Evolutionary conservation across 352 stramenopile species (phyloP).

Genomic region (Hyaloperonospora arabidopsidis): DNA sequence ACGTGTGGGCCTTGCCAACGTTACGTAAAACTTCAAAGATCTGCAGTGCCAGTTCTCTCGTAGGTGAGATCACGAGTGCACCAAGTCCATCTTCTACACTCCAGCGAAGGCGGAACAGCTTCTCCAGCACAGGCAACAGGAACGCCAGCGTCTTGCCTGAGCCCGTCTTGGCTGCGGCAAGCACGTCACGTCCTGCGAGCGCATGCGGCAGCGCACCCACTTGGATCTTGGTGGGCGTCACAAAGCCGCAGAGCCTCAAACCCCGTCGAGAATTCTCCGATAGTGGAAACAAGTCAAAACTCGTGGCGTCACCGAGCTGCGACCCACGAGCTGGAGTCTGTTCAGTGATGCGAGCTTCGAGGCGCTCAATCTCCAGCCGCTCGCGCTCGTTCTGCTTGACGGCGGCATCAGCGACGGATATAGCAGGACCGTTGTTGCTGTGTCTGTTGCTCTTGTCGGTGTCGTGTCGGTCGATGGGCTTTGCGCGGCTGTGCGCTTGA

Average conservation of each 20-base stretch:
- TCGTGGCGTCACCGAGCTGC: slow-evolving; percentile 63
- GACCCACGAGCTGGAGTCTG: slow-evolving; percentile 71
- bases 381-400: slow-evolving; percentile 76
- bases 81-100: slow-evolving; percentile 90
- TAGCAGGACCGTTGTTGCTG: background rate
- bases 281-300: slow-evolving; percentile 80
- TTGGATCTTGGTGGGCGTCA: slow-evolving; percentile 86
- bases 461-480: background rate
- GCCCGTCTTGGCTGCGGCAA: slow-evolving; percentile 89
- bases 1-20: slow-evolving; percentile 92
- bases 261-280: slow-evolving; percentile 71
- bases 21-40: slow-evolving; percentile 97
- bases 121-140: slow-evolving; percentile 84
- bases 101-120: slow-evolving; percentile 85
- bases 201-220: slow-evolving; percentile 81
- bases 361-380: slow-evolving; percentile 51
- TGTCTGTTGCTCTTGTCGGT: no score
- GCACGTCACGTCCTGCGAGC: slow-evolving; percentile 84
- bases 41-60: slow-evolving; percentile 97
- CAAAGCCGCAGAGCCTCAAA: slow-evolving; percentile 70
- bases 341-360: slow-evolving; percentile 57
- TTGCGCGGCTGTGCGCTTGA: slow-evolving; percentile 19
- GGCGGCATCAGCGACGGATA: slow-evolving; percentile 26
- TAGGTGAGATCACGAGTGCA: slow-evolving; percentile 96
- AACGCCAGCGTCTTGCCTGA: slow-evolving; percentile 93